Conservation (phyloP, 352 stramenopile species). For the Phytophthora cryptogea region DNA sequence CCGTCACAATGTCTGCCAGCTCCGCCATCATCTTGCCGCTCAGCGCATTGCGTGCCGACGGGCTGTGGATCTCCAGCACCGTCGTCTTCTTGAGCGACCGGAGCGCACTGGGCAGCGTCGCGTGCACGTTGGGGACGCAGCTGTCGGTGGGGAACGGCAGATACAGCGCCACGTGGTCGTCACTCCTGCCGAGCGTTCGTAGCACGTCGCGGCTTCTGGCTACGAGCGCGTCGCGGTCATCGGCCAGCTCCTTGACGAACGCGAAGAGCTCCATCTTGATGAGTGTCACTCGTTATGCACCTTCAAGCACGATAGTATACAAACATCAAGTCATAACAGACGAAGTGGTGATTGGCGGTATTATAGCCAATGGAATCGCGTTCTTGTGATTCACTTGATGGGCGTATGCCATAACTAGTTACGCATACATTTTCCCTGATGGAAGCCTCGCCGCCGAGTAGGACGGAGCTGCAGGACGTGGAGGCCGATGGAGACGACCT, state of each 20-base stretch:
- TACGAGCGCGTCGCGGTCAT: constrained; percentile 44
- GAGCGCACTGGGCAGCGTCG: constrained; percentile 17
- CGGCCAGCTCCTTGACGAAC: constrained; percentile 54
- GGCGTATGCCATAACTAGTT: too few species aligned
- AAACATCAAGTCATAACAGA: constrained; percentile 5
- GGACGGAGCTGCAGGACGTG: constrained; percentile 8
- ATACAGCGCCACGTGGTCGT: constrained; percentile 32
- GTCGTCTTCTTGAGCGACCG: constrained; percentile 48
- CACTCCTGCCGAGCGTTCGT: constrained; percentile 36
- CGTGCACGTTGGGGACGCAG: not conserved
- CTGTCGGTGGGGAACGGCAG: constrained; percentile 36
- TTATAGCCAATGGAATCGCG: not conserved
- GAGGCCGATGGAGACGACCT: constrained; percentile 41
- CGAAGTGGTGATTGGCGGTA: constrained; percentile 4
- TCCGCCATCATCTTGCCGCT: constrained; percentile 91
- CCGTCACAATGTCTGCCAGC: constrained; percentile 65
- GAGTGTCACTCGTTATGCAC: not conserved
- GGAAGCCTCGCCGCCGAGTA: constrained; percentile 7
- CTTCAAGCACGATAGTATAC: constrained; percentile 6
- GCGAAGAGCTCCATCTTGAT: constrained; percentile 42
- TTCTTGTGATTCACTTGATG: not conserved
- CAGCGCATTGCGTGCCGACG: constrained; percentile 69
- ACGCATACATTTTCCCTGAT: constrained; percentile 6
- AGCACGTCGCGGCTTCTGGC: constrained; percentile 50
- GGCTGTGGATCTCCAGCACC: constrained; percentile 76